A percentile compares a stretch with the other conserved stretches of the same genome.
Conservation (phyloP, 805 yeast species). For the Saccharomycopsis sp. region DNA sequence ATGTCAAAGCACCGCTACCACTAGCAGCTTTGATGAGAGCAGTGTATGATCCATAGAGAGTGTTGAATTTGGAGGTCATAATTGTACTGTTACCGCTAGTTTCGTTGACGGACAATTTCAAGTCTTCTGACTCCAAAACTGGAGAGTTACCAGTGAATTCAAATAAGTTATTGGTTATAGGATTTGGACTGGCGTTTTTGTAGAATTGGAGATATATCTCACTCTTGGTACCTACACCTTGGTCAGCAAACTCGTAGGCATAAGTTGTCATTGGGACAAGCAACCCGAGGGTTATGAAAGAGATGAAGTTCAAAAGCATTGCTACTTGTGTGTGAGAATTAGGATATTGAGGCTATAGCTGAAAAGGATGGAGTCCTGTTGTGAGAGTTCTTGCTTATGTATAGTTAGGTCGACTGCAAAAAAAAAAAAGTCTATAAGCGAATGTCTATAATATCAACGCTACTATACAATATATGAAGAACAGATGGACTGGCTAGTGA, state of each 20-base stretch:
- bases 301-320: background rate
- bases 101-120: background rate
- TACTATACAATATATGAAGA: background rate
- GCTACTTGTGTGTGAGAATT: too few relatives aligned
- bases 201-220: constrained; percentile 8
- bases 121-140: constrained; percentile 25
- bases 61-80: constrained; percentile 4
- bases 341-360: too few relatives aligned
- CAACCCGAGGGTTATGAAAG: background rate
- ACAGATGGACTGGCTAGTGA: background rate
- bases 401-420: background rate
- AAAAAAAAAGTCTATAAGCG: background rate
- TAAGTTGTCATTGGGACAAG: background rate
- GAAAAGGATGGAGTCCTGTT: background rate
- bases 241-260: constrained; percentile 1
- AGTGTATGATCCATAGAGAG: constrained; percentile 5
- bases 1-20: constrained; percentile 5
- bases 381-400: background rate
- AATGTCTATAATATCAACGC: background rate
- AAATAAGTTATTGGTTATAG: constrained; percentile 11
- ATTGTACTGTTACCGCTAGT: background rate
- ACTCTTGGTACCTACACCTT: constrained; percentile 2
- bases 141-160: constrained; percentile 90
- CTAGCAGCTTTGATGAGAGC: constrained; percentile 1
- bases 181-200: constrained; percentile 7